Conservation (phyloP, 306 rosid genomes). For the Chamaecrista fasciculata region DNA sequence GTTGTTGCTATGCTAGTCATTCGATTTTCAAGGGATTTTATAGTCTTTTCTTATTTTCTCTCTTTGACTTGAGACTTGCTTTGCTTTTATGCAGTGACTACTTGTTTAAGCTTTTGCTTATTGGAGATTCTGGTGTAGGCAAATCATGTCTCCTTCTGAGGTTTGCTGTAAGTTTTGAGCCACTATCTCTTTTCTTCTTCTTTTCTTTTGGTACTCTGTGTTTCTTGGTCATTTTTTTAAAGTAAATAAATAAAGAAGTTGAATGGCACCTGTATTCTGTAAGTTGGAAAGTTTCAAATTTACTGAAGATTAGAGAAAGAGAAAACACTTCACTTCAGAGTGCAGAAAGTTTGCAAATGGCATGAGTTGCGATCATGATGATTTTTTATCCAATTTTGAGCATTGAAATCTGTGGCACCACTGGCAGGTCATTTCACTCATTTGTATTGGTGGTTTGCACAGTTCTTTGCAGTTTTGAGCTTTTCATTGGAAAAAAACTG, state of each 20-base stretch:
- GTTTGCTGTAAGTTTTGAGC: conserved; percentile 85
- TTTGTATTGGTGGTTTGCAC: neutral
- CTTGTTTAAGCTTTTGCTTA: conserved; percentile 93
- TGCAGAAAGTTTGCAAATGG: neutral
- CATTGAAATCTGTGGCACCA: neutral
- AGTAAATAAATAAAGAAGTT: neutral
- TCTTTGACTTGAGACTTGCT: conserved; percentile 5
- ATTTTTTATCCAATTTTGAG: conserved; percentile 11
- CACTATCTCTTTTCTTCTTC: neutral
- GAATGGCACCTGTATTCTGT: neutral
- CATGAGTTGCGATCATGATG: neutral
- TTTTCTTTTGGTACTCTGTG: conserved; percentile 1
- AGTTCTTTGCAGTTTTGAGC: neutral
- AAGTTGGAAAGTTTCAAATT: neutral
- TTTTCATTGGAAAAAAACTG: neutral
- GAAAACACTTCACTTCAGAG: too few species aligned
- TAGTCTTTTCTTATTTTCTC: conserved; percentile 4
- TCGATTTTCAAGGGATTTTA: neutral
- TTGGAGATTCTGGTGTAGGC: conserved; percentile 99
- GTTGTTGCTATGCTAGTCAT: conserved; percentile 10
- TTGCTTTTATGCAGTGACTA: conserved; percentile 63
- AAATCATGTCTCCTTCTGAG: conserved; percentile 97
- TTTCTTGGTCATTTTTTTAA: neutral
- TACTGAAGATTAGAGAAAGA: neutral
- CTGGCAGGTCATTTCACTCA: neutral